A percentile compares a stretch with the other conserved stretches of the same genome.
These are phyloP conservation scores for Scalesia atractyloides DNA, from an alignment of 129 eudicot species.

Conservation along the genomic window DNA sequence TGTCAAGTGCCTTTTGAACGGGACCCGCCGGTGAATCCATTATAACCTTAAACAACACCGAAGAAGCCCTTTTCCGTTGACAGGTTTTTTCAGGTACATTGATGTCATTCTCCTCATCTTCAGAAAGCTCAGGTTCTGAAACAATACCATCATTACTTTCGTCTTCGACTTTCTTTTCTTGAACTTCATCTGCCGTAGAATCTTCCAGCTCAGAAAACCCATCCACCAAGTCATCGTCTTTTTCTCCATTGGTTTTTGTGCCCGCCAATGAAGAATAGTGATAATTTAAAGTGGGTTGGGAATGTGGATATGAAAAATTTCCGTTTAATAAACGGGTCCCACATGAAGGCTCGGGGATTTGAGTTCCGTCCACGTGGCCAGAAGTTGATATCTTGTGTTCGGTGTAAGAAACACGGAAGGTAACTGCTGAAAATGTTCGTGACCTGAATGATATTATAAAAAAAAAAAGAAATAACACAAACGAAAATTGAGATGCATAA, in stretches of 20 bases:
- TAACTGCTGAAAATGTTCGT: conserved; percentile 27
- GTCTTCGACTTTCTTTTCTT: conserved; percentile 19
- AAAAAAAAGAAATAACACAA: background rate
- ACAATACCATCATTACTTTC: conserved; percentile 36
- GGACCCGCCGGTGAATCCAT: conserved; percentile 40
- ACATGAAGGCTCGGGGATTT: conserved; percentile 22
- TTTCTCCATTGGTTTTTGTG: conserved; percentile 54
- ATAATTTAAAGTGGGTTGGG: conserved; percentile 10
- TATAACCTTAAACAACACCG: conserved; percentile 40
- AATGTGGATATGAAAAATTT: conserved; percentile 22
- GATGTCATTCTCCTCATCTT: conserved; percentile 39
- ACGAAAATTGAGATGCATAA: background rate
- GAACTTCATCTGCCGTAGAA: conserved; percentile 17
- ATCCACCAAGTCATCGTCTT: conserved; percentile 64
- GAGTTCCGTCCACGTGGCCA: conserved; percentile 28
- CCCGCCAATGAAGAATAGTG: conserved; percentile 58
- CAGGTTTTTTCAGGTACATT: conserved; percentile 20
- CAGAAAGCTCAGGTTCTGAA: conserved; percentile 45
- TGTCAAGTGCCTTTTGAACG: conserved; percentile 42
- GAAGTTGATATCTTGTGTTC: conserved; percentile 35
- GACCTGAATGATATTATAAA: conserved; percentile 27
- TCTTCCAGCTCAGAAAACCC: conserved; percentile 73
- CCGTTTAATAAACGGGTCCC: conserved; percentile 23
- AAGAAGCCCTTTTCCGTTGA: background rate
- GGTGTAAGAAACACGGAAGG: conserved; percentile 39